phyloP scores from a whole-genome alignment of 495 filamentous ascomycete species.

The Monascus purpureus region DNA sequence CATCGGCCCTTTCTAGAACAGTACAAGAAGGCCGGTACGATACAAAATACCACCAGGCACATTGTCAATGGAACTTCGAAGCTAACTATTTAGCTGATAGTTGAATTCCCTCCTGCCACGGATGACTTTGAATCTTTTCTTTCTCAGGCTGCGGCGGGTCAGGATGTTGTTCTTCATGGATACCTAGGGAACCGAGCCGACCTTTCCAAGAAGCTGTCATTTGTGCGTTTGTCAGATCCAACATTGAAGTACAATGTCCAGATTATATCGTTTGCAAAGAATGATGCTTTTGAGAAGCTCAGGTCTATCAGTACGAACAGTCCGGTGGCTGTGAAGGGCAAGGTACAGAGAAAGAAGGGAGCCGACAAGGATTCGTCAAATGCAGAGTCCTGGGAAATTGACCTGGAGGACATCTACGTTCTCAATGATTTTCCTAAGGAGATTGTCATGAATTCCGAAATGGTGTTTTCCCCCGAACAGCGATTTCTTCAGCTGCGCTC shows the following conservation, averaged over 20 bases:
- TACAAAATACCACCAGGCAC: not conserved
- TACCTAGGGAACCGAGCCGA: constrained; percentile 53
- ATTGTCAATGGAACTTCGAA: too few species aligned
- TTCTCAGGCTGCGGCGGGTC: constrained; percentile 22
- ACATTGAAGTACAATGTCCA: constrained; percentile 36
- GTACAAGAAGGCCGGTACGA: constrained; percentile 37
- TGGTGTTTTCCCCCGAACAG: constrained; percentile 54
- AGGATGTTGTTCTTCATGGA: constrained; percentile 51
- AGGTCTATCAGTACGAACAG: constrained; percentile 33
- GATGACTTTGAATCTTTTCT: constrained; percentile 33
- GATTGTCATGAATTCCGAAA: constrained; percentile 57
- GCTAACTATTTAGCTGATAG: constrained; percentile 15
- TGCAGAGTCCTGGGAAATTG: constrained; percentile 40
- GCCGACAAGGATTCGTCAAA: constrained; percentile 11
- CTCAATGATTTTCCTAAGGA: constrained; percentile 68
- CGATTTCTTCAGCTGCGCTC: constrained; percentile 80
- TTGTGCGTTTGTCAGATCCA: constrained; percentile 46
- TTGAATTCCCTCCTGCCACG: constrained; percentile 38
- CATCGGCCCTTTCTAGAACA: constrained; percentile 22
- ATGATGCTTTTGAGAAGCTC: constrained; percentile 28
- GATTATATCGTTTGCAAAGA: constrained; percentile 35
- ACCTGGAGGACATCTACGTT: constrained; percentile 45
- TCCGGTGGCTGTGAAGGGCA: constrained; percentile 38
- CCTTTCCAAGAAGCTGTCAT: constrained; percentile 50
- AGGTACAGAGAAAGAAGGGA: constrained; percentile 28